phyloP scores from a whole-genome alignment of 495 filamentous ascomycete genomes.

The Cercophora newfieldiana region DNA sequence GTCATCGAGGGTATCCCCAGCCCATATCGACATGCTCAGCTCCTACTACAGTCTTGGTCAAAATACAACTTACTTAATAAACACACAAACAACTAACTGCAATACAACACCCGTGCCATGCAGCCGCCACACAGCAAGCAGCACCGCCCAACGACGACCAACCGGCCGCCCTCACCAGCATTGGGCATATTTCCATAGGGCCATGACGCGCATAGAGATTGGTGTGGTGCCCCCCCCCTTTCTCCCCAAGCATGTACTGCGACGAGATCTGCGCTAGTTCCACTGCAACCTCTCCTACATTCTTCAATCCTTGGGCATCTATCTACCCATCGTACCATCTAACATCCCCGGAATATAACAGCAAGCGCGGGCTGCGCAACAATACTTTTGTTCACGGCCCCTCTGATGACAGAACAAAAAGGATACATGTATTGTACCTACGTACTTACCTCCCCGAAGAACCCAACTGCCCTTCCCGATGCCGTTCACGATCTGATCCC shows the following conservation, averaged over 20 bases:
- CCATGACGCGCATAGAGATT: constrained; percentile 8
- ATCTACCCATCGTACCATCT: background rate
- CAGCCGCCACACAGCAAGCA: constrained; percentile 9
- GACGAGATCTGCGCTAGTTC: background rate
- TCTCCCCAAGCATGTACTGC: background rate
- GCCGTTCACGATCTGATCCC: background rate
- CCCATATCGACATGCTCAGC: background rate
- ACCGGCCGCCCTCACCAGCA: background rate
- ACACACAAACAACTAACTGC: too few species aligned
- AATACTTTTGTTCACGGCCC: too few species aligned
- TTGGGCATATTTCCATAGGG: constrained; percentile 11
- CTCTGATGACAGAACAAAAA: too few species aligned
- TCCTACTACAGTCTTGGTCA: too few species aligned
- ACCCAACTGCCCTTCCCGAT: background rate
- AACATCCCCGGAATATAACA: background rate
- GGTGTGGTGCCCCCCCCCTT: background rate
- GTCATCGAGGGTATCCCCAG: too few species aligned
- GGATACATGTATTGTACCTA: too few species aligned
- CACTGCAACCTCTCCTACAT: background rate
- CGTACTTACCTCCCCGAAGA: too few species aligned
- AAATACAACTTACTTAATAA: too few species aligned
- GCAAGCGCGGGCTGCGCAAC: background rate
- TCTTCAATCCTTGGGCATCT: background rate
- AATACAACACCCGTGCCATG: background rate
- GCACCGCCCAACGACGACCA: background rate